Evolutionary conservation across 2,329 filamentous ascomycete genomes (phyloP), one percentile per base, ranked within the genome.

Genomic region (Dactylonectria estremocensis): DNA sequence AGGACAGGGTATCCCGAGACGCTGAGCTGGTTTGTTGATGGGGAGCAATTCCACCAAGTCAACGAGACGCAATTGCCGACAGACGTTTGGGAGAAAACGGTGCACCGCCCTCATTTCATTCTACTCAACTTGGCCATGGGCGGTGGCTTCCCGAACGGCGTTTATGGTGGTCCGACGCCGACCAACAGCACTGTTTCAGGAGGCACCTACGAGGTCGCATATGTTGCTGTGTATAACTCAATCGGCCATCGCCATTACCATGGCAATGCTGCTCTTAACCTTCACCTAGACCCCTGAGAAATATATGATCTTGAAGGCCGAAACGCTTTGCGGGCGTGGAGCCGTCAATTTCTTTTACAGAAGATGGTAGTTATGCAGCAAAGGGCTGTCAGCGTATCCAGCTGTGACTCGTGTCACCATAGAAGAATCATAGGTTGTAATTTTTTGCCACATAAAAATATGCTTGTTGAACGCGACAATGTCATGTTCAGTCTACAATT

Each of bases 41-140:
- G 50, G 18, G 16, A 35, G 24, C 24, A 28, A 5, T 40, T 40
- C 6, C 35, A 40, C 35, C 24, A 35, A 33, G 31, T 22, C 20
- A 35, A 33, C 14, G 20, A 35, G 24, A 35, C 50, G 28, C 28
- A 35, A 18, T 18, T n/a, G 20, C 31, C 24, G 31, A 13, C 11
- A n/a, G 50, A 35, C 24, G 50, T 18, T 35, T 54, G 50, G 50
- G 20, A 9, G 50, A 28, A 22, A 14, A 28, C 35, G 6, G 50
- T 33, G 11, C 20, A 28, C 10, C n/a, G 20, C 24, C 10, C 31
- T 18, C 11, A 54, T 22, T 28, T 54, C 11, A 28, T 54, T 9
- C 50, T 54, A 5, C 50, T 54, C 31, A 54, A 54, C 31, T n/a
- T 54, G 20, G 50, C 50, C 1, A 33, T 54, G 16, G 50, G 50